phyloP scores from a whole-genome alignment of 306 rosid species.

The Castanospermum australe region DNA sequence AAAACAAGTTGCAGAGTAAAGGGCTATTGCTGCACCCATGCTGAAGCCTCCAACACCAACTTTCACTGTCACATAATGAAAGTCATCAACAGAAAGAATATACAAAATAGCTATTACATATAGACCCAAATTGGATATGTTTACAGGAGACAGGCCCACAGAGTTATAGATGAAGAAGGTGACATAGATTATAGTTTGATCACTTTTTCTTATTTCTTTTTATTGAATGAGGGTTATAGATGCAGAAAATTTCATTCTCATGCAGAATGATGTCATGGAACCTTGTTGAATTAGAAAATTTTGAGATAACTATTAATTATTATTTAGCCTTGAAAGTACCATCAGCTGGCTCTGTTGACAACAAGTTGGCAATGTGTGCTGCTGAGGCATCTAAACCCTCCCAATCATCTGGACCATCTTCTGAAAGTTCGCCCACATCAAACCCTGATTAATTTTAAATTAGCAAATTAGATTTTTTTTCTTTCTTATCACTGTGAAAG shows the following conservation, averaged over 20 bases:
- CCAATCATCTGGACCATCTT: conserved; percentile 93
- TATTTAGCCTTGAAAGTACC: conserved; percentile 48
- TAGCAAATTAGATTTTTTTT: conserved; percentile 13
- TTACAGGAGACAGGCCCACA: not conserved
- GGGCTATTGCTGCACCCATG: conserved; percentile 98
- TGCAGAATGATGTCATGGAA: not conserved
- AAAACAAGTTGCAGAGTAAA: conserved; percentile 94
- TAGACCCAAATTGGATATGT: not conserved
- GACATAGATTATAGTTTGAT: not conserved
- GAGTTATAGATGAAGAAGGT: not conserved
- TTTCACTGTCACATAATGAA: conserved; percentile 66
- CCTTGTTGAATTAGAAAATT: not conserved
- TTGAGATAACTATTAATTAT: not conserved
- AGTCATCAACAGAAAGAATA: conserved; percentile 12
- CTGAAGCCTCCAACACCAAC: conserved; percentile 98
- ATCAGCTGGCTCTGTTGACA: conserved; percentile 96
- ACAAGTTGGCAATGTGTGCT: conserved; percentile 84
- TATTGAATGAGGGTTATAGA: not conserved
- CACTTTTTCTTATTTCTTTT: not conserved
- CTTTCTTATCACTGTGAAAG: not conserved
- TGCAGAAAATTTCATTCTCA: not conserved
- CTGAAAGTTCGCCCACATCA: conserved; percentile 93
- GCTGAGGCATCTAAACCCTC: conserved; percentile 98
- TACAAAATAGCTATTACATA: not conserved
- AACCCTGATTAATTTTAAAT: conserved; percentile 68